Conservation (phyloP, 2,329 filamentous ascomycete species). For the Cordyceps javanica region DNA sequence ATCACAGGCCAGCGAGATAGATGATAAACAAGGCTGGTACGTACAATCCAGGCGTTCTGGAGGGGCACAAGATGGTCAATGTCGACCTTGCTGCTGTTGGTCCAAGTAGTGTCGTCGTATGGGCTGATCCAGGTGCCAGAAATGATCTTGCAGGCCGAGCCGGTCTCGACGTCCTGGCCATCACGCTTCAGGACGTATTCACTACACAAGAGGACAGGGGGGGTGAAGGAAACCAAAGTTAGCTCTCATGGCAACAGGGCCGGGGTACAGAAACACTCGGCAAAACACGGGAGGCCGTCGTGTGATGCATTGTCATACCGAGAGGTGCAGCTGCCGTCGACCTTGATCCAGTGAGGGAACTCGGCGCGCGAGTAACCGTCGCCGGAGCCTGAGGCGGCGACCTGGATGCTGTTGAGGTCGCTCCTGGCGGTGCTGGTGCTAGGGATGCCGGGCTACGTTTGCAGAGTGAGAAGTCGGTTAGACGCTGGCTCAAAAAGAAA, state of each 20-base stretch:
- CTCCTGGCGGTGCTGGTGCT: slow-evolving; percentile 48
- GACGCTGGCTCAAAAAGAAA: neutral
- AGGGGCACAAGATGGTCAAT: slow-evolving; percentile 82
- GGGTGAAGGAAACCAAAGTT: neutral
- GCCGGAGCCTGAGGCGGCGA: slow-evolving; percentile 47
- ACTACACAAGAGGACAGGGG: slow-evolving; percentile 19
- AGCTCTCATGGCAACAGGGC: neutral
- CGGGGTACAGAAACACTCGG: neutral
- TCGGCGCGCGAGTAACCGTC: slow-evolving; percentile 57
- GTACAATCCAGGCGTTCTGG: slow-evolving; percentile 70
- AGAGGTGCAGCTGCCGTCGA: slow-evolving; percentile 63
- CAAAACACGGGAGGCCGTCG: neutral
- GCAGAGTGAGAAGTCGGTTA: neutral
- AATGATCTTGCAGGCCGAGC: slow-evolving; percentile 54
- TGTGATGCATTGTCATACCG: slow-evolving; percentile 30
- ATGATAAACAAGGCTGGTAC: slow-evolving; percentile 18
- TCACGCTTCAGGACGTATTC: slow-evolving; percentile 71
- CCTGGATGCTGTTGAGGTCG: slow-evolving; percentile 52
- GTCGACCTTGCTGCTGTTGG: slow-evolving; percentile 61
- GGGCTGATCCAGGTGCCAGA: slow-evolving; percentile 65
- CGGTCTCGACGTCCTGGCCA: slow-evolving; percentile 55
- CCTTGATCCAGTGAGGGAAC: slow-evolving; percentile 67
- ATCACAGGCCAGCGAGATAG: no score
- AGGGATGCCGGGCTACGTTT: slow-evolving; percentile 54
- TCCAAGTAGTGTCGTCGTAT: slow-evolving; percentile 70